Conservation (phyloP, 2,329 filamentous ascomycete species). For the Metarhizium brunneum region DNA sequence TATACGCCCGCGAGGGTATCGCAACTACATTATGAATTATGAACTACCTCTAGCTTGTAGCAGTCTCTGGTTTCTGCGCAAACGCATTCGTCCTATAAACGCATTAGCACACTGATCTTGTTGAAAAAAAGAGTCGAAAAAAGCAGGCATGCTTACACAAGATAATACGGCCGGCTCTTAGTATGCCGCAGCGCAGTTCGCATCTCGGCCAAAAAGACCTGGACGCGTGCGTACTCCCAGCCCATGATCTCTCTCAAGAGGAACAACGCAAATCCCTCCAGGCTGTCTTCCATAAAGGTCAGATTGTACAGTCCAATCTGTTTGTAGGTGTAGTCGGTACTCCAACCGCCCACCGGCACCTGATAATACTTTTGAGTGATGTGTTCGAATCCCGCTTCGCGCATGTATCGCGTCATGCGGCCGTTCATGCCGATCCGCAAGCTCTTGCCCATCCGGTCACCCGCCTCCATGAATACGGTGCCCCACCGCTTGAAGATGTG, state of each 20-base stretch:
- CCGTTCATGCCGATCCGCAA: constrained; percentile 12
- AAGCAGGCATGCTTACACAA: constrained; percentile 10
- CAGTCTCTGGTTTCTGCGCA: constrained; percentile 4
- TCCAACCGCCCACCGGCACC: constrained; percentile 10
- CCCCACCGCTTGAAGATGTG: constrained; percentile 19
- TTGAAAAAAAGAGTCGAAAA: not conserved
- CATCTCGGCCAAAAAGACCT: constrained; percentile 16
- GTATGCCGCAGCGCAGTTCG: constrained; percentile 12
- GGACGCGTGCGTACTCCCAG: constrained; percentile 15
- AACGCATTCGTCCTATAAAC: constrained; percentile 9
- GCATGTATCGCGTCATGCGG: constrained; percentile 13
- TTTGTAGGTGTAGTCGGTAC: constrained; percentile 9
- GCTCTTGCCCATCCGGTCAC: constrained; percentile 14
- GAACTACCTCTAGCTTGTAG: not conserved
- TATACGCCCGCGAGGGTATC: not conserved
- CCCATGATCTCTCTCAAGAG: constrained; percentile 18
- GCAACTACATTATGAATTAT: not conserved
- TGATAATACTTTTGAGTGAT: constrained; percentile 8
- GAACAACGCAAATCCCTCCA: constrained; percentile 19
- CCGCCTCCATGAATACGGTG: constrained; percentile 14
- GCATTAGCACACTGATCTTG: not conserved
- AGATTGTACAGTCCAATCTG: constrained; percentile 13
- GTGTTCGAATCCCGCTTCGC: constrained; percentile 14
- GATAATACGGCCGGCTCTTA: constrained; percentile 14
- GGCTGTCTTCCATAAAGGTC: constrained; percentile 15